Evolutionary conservation across 805 yeast genomes (phyloP), one percentile per base, ranked within the genome.

Genomic region (Myxozyma melibiosi): DNA sequence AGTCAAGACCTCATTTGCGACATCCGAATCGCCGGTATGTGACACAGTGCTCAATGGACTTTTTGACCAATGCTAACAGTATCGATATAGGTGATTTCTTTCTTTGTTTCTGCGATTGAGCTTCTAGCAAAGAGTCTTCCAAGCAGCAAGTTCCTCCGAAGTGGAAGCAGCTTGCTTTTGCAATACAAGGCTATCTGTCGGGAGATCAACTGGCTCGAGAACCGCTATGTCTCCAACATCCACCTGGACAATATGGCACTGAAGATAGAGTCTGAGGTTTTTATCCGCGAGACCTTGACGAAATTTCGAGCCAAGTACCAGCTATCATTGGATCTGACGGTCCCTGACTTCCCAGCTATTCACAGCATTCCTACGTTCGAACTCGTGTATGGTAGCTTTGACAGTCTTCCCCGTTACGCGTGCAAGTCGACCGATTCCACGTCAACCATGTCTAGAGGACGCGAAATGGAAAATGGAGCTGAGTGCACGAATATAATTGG

Each of bases 181-280:
- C 37, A 37, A 20, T 27, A 22, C 30, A 14, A 25, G 4, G 27
- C 46, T 24, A 14, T 57, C 30, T n/a, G 25, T 24, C 38, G 37
- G 22, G 53, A 51, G 34, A 25, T 51, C 18, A 24, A 31, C 11
- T 50, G 52, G 48, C 35, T 58, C 9, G 11, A 20, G 20, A 43
- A 51, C 42, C 59, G 51, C 7, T 52, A 55, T 39, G 34, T 54
- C 22, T 55, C 60, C 11, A 22, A 38, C 28, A 37, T 44, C 30
- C 8, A 20, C n/a, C 4, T 39, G 3, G 42, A 39, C 11, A 25
- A 35, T 27, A 28, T 31, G 5, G 18, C 48, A 2, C 44, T 57
- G 4, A 14, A 24, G 5, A 16, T 53, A 11, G 20, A 37, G 14
- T 27, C 55, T 7, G 58, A 53, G 16, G 27, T 57, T 3, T 53